Conservation (phyloP, 1,284 basidiomycete species). For the Puccinia horiana region DNA sequence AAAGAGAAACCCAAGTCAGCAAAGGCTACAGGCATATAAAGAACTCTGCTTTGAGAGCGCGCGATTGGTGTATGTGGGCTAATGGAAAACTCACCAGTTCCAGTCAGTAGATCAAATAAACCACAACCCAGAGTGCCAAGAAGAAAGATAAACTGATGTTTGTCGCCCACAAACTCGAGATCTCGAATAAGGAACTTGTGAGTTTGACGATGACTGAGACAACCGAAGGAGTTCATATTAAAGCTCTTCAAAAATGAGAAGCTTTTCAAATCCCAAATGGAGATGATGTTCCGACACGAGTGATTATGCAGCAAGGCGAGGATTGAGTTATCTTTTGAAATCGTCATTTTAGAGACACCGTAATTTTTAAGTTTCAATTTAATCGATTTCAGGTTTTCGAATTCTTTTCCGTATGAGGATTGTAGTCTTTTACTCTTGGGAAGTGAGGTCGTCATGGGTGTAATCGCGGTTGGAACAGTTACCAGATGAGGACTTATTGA, state of each 20-base stretch:
- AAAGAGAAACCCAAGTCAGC: background rate
- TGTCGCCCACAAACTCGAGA: slow-evolving; percentile 15
- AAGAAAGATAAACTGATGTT: slow-evolving; percentile 23
- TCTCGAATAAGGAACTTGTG: slow-evolving; percentile 3
- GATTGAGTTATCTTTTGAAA: slow-evolving; percentile 33
- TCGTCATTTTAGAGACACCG: background rate
- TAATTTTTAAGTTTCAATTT: slow-evolving; percentile 13
- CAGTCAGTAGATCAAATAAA: slow-evolving; percentile 19
- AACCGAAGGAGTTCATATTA: background rate
- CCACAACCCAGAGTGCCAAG: slow-evolving; percentile 12
- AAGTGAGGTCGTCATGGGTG: slow-evolving; percentile 12
- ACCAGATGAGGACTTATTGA: slow-evolving; percentile 55
- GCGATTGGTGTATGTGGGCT: background rate
- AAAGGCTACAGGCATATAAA: background rate
- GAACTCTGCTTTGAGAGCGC: background rate
- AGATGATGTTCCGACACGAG: slow-evolving; percentile 1
- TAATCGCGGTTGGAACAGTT: background rate
- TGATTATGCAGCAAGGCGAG: background rate
- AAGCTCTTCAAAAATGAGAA: slow-evolving; percentile 22
- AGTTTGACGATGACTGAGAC: background rate
- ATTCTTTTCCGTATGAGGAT: background rate
- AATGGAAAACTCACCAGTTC: slow-evolving; percentile 7
- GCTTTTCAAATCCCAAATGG: slow-evolving; percentile 21
- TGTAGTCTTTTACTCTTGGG: background rate
- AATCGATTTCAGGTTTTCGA: slow-evolving; percentile 37